A percentile compares a stretch with the other conserved stretches of the same genome.
Evolutionary conservation across 805 yeast species (phyloP).

Genomic region (Millerago galiae): DNA sequence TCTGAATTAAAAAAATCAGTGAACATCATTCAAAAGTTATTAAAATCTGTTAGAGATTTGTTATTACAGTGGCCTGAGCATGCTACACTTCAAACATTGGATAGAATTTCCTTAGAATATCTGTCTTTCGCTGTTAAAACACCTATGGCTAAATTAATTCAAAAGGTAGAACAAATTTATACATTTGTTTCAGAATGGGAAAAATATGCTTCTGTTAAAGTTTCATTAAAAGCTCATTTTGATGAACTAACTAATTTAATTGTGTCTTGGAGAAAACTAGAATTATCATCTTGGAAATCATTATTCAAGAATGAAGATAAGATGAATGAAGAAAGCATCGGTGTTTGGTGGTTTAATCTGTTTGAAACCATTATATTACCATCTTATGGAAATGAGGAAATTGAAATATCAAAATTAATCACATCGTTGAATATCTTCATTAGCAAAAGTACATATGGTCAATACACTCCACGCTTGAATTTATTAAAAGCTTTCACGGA

Average conservation of each 20-base stretch:
- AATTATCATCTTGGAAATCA: constrained; percentile 78
- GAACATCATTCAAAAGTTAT: constrained; percentile 36
- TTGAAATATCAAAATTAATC: constrained; percentile 32
- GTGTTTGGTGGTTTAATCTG: constrained; percentile 89
- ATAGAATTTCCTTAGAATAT: constrained; percentile 59
- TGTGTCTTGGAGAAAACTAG: constrained; percentile 87
- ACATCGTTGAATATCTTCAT: constrained; percentile 69
- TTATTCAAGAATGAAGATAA: constrained; percentile 62
- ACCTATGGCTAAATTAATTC: constrained; percentile 72
- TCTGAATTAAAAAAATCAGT: constrained; percentile 59
- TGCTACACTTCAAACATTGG: constrained; percentile 70
- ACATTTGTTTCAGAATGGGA: constrained; percentile 89
- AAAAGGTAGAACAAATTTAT: constrained; percentile 81
- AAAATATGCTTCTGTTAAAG: constrained; percentile 77
- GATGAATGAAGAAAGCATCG: constrained; percentile 40
- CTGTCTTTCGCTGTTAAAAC: constrained; percentile 53
- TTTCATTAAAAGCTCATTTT: constrained; percentile 50
- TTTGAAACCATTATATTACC: constrained; percentile 71
- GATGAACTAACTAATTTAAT: constrained; percentile 60
- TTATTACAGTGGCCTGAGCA: constrained; percentile 89
- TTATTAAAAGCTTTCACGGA: constrained; percentile 58
- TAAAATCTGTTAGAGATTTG: constrained; percentile 39
- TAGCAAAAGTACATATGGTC: constrained; percentile 73
- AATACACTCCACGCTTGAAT: constrained; percentile 51
- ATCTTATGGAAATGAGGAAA: constrained; percentile 31